Evolutionary conservation across 2,329 filamentous ascomycete genomes (phyloP).

Genomic region (Beauveria sp.): DNA sequence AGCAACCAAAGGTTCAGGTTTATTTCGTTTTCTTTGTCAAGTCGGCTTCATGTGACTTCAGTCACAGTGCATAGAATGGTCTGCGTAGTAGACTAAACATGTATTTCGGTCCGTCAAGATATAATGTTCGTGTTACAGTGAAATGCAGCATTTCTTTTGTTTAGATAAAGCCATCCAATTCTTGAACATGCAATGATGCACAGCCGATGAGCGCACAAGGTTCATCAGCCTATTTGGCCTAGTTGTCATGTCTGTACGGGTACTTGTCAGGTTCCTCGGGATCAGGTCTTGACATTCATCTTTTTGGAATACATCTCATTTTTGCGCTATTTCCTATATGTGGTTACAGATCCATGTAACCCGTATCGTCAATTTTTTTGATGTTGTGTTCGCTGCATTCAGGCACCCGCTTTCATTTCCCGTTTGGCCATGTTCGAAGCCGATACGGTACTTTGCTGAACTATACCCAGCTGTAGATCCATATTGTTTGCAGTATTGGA

Average conservation of each 20-base stretch:
- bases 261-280: background rate
- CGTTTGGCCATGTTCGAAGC: background rate
- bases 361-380: background rate
- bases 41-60: conserved; percentile 5
- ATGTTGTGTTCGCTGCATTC: background rate
- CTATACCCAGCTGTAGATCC: conserved; percentile 11
- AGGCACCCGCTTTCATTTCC: background rate
- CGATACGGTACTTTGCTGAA: conserved; percentile 17
- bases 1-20: background rate
- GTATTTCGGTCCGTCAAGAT: conserved; percentile 8
- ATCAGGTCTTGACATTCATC: background rate
- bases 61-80: conserved; percentile 14
- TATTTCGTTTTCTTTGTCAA: conserved; percentile 5
- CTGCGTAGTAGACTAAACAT: conserved; percentile 3
- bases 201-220: too few species aligned
- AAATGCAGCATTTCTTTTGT: conserved; percentile 9
- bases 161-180: background rate
- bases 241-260: background rate
- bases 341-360: background rate
- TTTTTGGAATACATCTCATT: background rate
- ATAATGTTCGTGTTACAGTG: background rate
- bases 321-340: background rate
- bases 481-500: background rate
- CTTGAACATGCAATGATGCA: background rate
- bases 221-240: background rate